Conservation (phyloP, 495 filamentous ascomycete species). For the Penicillium bovifimosum region DNA sequence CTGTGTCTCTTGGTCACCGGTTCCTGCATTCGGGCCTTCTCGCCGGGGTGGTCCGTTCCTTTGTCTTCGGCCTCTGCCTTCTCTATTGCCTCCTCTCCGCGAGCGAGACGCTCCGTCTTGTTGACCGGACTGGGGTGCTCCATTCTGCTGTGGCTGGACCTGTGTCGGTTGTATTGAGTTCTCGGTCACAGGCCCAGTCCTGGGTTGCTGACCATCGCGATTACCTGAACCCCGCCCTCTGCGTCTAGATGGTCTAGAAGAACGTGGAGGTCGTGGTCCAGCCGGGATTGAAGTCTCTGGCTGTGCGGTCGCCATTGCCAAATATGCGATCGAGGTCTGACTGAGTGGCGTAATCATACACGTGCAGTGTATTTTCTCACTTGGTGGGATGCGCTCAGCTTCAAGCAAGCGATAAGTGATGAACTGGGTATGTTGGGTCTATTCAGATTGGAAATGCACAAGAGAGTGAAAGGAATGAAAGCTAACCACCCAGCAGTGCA, state of each 20-base stretch:
- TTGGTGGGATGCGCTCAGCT: background rate
- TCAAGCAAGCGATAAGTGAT: background rate
- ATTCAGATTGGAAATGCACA: background rate
- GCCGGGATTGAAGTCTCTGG: conserved; percentile 6
- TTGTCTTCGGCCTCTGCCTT: conserved; percentile 35
- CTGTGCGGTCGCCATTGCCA: conserved; percentile 20
- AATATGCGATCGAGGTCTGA: background rate
- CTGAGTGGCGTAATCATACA: background rate
- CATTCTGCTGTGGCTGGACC: conserved; percentile 4
- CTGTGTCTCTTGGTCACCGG: conserved; percentile 7
- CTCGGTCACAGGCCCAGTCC: conserved; percentile 1
- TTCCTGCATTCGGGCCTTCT: conserved; percentile 21
- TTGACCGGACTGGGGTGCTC: conserved; percentile 8
- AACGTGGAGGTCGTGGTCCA: conserved; percentile 13
- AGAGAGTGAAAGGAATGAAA: background rate
- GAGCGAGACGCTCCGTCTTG: conserved; percentile 17
- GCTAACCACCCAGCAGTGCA: background rate
- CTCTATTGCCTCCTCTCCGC: conserved; percentile 30
- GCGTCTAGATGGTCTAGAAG: conserved; percentile 31
- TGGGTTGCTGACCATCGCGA: conserved; percentile 17
- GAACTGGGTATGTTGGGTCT: background rate
- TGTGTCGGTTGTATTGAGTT: background rate
- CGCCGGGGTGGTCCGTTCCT: conserved; percentile 20
- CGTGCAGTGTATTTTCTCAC: background rate
- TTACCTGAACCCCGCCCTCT: conserved; percentile 31